phyloP scores from a whole-genome alignment of 2,329 filamentous ascomycete species.

The Calonectria pseudoreteaudii region DNA sequence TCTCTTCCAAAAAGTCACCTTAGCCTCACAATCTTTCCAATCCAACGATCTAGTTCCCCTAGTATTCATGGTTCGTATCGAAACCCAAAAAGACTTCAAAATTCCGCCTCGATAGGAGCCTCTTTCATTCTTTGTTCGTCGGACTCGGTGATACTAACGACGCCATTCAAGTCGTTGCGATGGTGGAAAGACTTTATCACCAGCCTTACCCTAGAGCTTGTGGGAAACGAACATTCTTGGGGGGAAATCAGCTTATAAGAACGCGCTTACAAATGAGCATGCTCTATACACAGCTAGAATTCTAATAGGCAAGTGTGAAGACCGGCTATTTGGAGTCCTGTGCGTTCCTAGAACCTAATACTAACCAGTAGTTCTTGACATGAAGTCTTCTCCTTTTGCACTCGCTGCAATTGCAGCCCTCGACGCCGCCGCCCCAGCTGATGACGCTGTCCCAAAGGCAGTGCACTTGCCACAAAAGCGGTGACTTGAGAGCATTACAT shows the following conservation, averaged over 20 bases:
- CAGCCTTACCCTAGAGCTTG: neutral
- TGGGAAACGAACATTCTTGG: neutral
- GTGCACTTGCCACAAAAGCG: slow-evolving; percentile 1
- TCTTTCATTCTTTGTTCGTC: too few relatives aligned
- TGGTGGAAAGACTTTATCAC: too few relatives aligned
- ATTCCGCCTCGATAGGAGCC: too few relatives aligned
- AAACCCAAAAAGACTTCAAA: neutral
- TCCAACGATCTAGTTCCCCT: neutral
- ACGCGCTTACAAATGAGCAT: neutral
- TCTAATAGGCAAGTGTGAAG: neutral
- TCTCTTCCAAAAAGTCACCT: neutral
- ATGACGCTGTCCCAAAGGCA: neutral
- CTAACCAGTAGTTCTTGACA: neutral
- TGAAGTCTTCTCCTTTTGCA: neutral
- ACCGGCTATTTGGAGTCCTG: neutral
- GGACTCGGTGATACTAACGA: neutral
- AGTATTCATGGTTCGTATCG: neutral
- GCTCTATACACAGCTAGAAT: neutral
- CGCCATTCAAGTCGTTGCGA: neutral
- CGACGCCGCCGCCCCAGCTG: neutral
- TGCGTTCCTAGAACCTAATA: neutral
- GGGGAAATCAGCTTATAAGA: neutral
- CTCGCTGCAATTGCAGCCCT: neutral
- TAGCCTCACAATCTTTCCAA: neutral
- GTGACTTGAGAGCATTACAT: too few relatives aligned